Evolutionary conservation across 805 yeast genomes (phyloP).

Genomic region (Yarrowia keelungensis): DNA sequence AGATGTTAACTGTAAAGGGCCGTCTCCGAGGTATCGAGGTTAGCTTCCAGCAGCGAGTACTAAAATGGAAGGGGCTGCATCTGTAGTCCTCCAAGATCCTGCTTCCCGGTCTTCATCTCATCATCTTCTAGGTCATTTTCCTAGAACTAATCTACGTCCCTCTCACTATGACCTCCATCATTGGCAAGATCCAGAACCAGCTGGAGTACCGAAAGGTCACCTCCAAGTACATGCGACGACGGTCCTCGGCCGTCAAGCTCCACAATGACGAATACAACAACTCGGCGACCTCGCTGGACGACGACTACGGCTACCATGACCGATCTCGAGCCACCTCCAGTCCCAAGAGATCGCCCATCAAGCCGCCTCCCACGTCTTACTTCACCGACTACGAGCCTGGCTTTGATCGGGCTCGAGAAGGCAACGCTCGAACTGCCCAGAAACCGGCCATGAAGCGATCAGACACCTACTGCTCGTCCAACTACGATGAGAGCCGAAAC

Average conservation of each 20-base stretch:
- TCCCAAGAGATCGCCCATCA: slow-evolving; percentile 25
- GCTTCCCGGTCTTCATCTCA: background rate
- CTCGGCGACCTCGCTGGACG: slow-evolving; percentile 41
- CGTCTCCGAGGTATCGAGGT: slow-evolving; percentile 3
- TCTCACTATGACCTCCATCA: slow-evolving; percentile 33
- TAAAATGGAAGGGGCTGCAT: background rate
- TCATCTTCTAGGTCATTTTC: background rate
- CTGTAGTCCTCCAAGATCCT: background rate
- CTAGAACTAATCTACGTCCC: background rate
- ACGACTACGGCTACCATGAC: slow-evolving; percentile 45
- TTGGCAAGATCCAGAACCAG: slow-evolving; percentile 43
- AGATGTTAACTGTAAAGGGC: slow-evolving; percentile 1
- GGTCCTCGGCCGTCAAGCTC: slow-evolving; percentile 44
- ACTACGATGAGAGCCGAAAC: slow-evolving; percentile 6
- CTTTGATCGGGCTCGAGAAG: slow-evolving; percentile 7
- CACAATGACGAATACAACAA: slow-evolving; percentile 36
- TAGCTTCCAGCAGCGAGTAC: slow-evolving; percentile 2
- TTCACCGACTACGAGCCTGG: slow-evolving; percentile 29
- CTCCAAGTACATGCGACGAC: slow-evolving; percentile 45
- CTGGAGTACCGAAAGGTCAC: slow-evolving; percentile 46
- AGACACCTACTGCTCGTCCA: slow-evolving; percentile 6
- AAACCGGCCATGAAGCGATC: slow-evolving; percentile 12
- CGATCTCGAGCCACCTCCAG: slow-evolving; percentile 41
- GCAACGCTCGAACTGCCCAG: background rate
- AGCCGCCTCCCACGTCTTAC: slow-evolving; percentile 23